A percentile compares a stretch with the other conserved stretches of the same genome.
Evolutionary conservation across 148 eudicot species (phyloP).

Genomic region (Diospyros kaki): DNA sequence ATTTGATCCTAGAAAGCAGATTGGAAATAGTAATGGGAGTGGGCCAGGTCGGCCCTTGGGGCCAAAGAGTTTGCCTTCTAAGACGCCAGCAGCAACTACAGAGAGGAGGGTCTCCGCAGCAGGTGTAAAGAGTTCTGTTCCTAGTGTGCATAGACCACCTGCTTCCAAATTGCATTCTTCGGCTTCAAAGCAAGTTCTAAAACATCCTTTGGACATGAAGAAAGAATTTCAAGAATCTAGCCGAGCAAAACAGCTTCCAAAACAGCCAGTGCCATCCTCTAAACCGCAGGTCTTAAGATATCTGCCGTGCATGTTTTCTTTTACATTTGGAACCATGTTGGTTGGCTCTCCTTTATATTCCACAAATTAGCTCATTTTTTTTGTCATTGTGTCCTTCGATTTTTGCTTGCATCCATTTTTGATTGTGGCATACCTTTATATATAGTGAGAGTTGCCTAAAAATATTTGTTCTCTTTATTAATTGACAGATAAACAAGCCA

Average conservation of each 20-base stretch:
- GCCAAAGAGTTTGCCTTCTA: slow-evolving; percentile 37
- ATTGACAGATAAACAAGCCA: slow-evolving; percentile 40
- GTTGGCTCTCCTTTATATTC: slow-evolving; percentile 8
- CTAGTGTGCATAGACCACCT: slow-evolving; percentile 40
- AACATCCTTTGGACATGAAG: slow-evolving; percentile 29
- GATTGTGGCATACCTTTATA: background rate
- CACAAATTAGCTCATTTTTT: too few relatives aligned
- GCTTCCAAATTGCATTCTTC: slow-evolving; percentile 34
- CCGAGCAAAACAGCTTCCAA: slow-evolving; percentile 30
- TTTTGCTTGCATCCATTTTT: background rate
- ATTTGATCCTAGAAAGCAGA: slow-evolving; percentile 35
- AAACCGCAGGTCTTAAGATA: slow-evolving; percentile 47
- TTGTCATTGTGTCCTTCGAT: background rate
- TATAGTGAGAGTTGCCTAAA: background rate
- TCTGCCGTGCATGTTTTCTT: background rate
- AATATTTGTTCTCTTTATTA: background rate
- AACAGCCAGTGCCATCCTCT: slow-evolving; percentile 31
- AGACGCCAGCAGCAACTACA: slow-evolving; percentile 25
- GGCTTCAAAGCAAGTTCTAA: slow-evolving; percentile 26
- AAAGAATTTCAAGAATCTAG: slow-evolving; percentile 30
- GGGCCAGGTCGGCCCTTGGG: slow-evolving; percentile 51
- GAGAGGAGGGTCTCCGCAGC: slow-evolving; percentile 37
- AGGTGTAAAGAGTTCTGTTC: slow-evolving; percentile 29
- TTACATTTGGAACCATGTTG: background rate
- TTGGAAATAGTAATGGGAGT: slow-evolving; percentile 45